A percentile compares a stretch with the other conserved stretches of the same genome.
These are phyloP conservation scores for Rickenella mellea DNA, from an alignment of 768 basidiomycete species.

Conservation along the genomic window DNA sequence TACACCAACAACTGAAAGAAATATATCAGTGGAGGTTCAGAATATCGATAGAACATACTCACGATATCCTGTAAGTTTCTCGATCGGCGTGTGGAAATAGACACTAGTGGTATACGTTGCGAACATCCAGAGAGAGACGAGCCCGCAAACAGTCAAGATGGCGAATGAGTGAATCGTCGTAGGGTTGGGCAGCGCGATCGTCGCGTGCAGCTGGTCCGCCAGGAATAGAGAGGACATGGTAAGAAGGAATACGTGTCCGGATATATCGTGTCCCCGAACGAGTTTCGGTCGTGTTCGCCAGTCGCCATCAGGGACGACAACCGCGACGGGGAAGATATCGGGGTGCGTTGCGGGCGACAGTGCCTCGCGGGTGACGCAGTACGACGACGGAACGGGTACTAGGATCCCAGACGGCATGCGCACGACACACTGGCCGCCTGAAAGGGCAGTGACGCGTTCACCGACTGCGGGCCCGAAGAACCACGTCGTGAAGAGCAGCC, in stretches of 20 bases:
- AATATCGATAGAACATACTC: conserved; percentile 22
- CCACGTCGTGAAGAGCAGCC: conserved; percentile 75
- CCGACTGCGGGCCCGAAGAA: conserved; percentile 81
- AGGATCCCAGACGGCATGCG: conserved; percentile 45
- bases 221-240: conserved; percentile 74
- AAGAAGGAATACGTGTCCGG: conserved; percentile 88
- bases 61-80: conserved; percentile 85
- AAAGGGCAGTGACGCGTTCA: conserved; percentile 50
- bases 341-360: conserved; percentile 59
- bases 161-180: conserved; percentile 37
- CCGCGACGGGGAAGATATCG: conserved; percentile 38
- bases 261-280: conserved; percentile 82
- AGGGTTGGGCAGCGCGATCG: conserved; percentile 25
- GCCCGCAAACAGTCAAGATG: conserved; percentile 30
- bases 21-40: conserved; percentile 1
- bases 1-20: conserved; percentile 26
- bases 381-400: conserved; percentile 44
- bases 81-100: conserved; percentile 84
- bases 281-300: conserved; percentile 40
- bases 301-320: conserved; percentile 22
- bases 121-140: conserved; percentile 61
- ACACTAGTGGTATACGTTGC: conserved; percentile 74
- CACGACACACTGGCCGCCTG: conserved; percentile 75
- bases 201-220: conserved; percentile 58
- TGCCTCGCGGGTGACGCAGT: conserved; percentile 41